Conservation (phyloP, 805 yeast genomes). For the Suhomyces faveliae region DNA sequence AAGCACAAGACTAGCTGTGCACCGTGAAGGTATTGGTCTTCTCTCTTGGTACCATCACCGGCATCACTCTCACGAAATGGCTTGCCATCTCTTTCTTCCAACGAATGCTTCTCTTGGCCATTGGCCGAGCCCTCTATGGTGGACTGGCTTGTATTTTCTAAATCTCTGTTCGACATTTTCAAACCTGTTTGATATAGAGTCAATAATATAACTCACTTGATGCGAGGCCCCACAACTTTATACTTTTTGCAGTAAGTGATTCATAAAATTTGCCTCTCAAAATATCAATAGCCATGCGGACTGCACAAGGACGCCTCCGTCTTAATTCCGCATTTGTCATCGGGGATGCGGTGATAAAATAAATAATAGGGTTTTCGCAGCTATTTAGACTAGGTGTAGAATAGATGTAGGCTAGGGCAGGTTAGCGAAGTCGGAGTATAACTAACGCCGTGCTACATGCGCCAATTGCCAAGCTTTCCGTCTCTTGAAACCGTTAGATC, state of each 20-base stretch:
- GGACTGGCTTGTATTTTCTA: neutral
- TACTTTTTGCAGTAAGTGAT: neutral
- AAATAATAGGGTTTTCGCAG: neutral
- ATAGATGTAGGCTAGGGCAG: too few relatives aligned
- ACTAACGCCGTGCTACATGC: too few relatives aligned
- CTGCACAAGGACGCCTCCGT: neutral
- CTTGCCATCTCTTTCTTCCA: neutral
- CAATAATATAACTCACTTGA: too few relatives aligned
- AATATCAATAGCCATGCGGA: neutral
- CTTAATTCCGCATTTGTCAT: neutral
- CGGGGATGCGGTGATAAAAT: neutral
- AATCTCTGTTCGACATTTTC: neutral
- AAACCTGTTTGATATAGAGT: neutral
- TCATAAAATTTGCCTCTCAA: neutral
- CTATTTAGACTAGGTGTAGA: too few relatives aligned
- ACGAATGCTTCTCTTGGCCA: neutral
- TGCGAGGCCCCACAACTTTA: neutral
- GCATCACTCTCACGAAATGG: conserved; percentile 38
- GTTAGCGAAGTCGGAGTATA: too few relatives aligned
- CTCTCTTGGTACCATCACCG: conserved; percentile 41
- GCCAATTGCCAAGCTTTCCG: too few relatives aligned
- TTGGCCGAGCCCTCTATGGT: neutral
- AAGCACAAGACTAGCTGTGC: conserved; percentile 24
- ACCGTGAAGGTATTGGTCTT: conserved; percentile 38
- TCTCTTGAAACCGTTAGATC: too few relatives aligned